Conservation (phyloP, 164 flowering plant species). For the Stephania japonica region DNA sequence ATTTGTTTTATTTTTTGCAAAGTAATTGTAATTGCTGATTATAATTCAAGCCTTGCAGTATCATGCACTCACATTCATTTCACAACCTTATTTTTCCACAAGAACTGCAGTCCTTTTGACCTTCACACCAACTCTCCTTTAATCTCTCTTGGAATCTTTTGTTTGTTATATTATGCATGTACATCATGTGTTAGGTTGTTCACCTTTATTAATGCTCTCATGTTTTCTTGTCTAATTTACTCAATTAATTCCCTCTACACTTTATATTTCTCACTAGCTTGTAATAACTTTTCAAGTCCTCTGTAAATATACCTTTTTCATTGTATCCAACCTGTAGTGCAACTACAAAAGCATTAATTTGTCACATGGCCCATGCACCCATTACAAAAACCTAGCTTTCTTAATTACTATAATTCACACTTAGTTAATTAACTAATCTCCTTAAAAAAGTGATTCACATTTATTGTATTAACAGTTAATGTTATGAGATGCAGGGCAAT, state of each 20-base stretch:
- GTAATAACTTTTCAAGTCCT: not conserved
- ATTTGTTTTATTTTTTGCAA: not conserved
- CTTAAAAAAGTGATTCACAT: not conserved
- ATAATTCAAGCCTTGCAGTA: not conserved
- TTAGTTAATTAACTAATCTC: not conserved
- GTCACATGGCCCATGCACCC: not conserved
- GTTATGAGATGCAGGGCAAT: not conserved
- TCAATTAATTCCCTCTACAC: not conserved
- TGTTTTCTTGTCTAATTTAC: slow-evolving; percentile 9
- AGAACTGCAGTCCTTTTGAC: slow-evolving; percentile 4
- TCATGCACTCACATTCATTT: not conserved
- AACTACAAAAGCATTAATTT: not conserved
- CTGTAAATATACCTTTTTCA: not conserved
- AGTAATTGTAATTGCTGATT: not conserved
- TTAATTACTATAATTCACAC: not conserved
- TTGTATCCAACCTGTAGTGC: slow-evolving; percentile 9
- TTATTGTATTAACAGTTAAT: not conserved
- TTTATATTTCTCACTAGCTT: not conserved
- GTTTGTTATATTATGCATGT: not conserved
- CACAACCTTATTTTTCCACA: slow-evolving; percentile 3
- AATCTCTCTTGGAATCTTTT: not conserved
- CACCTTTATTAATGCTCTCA: slow-evolving; percentile 5
- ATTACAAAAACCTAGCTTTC: not conserved
- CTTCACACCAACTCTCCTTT: not conserved
- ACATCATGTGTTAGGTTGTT: not conserved